Evolutionary conservation across 169 alveolate genomes (phyloP), one percentile per base, ranked within the genome.

Genomic region (Amoebophrya sp.): DNA sequence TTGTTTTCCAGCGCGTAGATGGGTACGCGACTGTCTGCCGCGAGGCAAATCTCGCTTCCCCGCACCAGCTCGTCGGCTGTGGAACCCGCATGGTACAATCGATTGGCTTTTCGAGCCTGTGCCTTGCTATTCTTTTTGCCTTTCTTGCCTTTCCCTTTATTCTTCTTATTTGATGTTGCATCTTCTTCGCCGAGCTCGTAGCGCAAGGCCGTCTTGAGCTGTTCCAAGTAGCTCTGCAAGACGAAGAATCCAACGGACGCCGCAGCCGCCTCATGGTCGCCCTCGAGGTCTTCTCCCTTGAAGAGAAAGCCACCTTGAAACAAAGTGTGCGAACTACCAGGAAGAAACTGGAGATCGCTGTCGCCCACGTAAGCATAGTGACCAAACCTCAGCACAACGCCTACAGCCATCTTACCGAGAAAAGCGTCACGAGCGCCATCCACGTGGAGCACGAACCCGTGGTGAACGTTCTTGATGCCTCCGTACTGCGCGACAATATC

Each of bases 221-320:
- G 10, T 53, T 53, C 23, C n/a, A 53, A 10, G 76, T 53, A 53
- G n/a, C 23, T 23, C 76, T 53, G 76, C 76, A 53, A 10, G 76
- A 53, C 76, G 76, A 53, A 14, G 10, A 53, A 23, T 14, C 76
- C 76, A 10, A 53, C 76, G n/a, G 76, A 14, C n/a, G 76, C 76
- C 76, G 76, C 76, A 10, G 76, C 76, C 76, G 76, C 76, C 76
- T 53, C 76, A 23, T 53, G 76, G 76, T 53, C 76, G n/a, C 76
- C 76, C 76, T 53, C 76, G 23, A 53, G 23, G n/a, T 53, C 76
- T 10, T 53, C 76, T 23, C 76, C 76, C 76, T 53, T 53, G 23
- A 53, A 53, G 23, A 53, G 76, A 23, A 53, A 53, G 23, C 76
- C 76, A 10, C 76, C 76, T 53, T 53, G n/a, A 53, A 53, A 53